Base-by-base conservation (phyloP, 306 rosid species). In the Vigna angularis region DNA sequence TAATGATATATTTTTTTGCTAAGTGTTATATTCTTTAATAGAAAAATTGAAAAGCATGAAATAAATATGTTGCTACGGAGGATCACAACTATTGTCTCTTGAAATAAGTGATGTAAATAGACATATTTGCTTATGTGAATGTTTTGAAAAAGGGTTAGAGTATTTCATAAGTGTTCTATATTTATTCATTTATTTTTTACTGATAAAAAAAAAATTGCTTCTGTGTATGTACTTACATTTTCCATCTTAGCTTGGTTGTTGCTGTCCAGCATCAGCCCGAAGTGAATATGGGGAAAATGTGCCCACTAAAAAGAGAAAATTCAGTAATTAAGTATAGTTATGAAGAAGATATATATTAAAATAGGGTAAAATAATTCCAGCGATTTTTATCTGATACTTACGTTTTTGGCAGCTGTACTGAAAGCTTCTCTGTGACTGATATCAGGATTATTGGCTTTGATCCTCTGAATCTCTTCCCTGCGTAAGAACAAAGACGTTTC, bases 381-480 rank as follows among this genome's bases (percentile, higher is more conserved):
- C 12, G 16, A 72, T 18, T 15, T 32, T 17, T 16, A 45, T 61
- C 1, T 12, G 50, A 57, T 68, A 10, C 82, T 70, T 83, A 96
- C 99, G 61, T 96, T 96, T 79, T 96, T 96, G 18, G 99, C 99
- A 81, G 99, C 98, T 2, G 99, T 91, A 67, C 99, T 96, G 77
- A 96, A 96, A 6, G 99, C 99, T 81, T 91, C 99, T 84, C 98
- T 87, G 71, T 96, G 99, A 88, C 93, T 91, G 59, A 96, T 96
- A 76, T 93, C 97, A 50, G 99, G 99, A 82, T 96, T 91, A 58
- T 89, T 96, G 14, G 99, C 98, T 86, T 96, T 96, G 80, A 96
- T 96, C 91, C 99, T 90, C 85, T 93, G 99, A 53, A 96, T 96
- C 83, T 96, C 99, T 90, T 96, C 98, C 87, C 99, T 96, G 52